Conservation (phyloP, 345 rosid genomes). For the Eucalyptus cloeziana region DNA sequence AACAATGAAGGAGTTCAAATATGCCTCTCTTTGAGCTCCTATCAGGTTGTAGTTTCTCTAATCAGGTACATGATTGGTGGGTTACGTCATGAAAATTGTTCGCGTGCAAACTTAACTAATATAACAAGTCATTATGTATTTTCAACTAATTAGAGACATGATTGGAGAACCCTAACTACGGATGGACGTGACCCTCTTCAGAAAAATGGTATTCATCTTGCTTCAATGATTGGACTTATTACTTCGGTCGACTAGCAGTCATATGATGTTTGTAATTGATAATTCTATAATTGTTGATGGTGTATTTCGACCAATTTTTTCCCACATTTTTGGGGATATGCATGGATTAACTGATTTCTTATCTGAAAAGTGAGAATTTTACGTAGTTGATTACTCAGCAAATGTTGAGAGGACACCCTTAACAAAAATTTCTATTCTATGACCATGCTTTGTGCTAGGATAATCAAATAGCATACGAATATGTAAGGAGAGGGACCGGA, state of each 20-base stretch:
- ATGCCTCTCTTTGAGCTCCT: neutral
- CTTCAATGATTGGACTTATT: neutral
- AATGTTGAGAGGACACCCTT: neutral
- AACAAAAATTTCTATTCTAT: neutral
- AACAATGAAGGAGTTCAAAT: neutral
- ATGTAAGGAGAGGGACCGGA: neutral
- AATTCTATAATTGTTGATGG: neutral
- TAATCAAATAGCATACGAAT: neutral
- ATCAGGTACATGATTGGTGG: neutral
- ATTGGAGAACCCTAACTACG: fast-evolving
- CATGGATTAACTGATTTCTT: neutral
- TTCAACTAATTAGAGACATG: neutral
- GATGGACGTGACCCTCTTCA: neutral
- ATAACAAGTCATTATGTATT: neutral
- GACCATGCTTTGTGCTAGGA: neutral
- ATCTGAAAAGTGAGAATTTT: neutral
- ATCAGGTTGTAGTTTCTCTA: neutral
- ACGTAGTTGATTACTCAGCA: neutral
- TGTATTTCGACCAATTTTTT: neutral
- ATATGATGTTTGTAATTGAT: too few relatives aligned
- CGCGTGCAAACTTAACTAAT: neutral
- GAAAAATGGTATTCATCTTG: neutral
- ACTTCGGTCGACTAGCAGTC: neutral
- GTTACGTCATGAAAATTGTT: neutral
- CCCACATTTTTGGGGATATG: fast-evolving